A percentile compares a stretch with the other conserved stretches of the same genome.
phyloP scores from a whole-genome alignment of 352 stramenopile genomes.

The Phytophthora agathidicida region DNA sequence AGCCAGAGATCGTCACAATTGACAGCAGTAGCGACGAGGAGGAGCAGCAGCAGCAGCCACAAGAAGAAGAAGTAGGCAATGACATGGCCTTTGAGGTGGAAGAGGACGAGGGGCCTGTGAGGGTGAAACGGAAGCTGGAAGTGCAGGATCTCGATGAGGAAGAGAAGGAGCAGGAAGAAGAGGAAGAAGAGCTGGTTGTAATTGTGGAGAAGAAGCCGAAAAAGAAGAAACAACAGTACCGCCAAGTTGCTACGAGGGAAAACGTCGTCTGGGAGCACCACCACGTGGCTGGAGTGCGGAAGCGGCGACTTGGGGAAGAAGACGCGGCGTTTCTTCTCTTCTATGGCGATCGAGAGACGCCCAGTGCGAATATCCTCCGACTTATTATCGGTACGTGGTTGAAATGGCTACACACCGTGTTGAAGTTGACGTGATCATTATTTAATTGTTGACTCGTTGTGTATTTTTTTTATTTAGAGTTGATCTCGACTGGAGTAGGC shows the following conservation, averaged over 20 bases:
- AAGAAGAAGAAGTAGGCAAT: too few relatives aligned
- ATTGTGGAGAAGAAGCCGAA: conserved; percentile 6
- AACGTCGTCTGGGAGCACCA: conserved; percentile 18
- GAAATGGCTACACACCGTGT: background rate
- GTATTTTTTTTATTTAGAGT: conserved; percentile 34
- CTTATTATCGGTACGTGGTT: conserved; percentile 59
- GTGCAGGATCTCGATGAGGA: conserved; percentile 30
- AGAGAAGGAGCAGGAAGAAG: conserved; percentile 31
- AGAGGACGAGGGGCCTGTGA: conserved; percentile 32
- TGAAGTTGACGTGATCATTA: conserved; percentile 6
- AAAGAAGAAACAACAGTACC: conserved; percentile 22
- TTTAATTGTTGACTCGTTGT: conserved; percentile 8
- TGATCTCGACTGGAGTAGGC: conserved; percentile 54
- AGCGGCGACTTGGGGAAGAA: conserved; percentile 58
- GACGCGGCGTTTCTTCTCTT: conserved; percentile 76
- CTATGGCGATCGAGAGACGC: conserved; percentile 57
- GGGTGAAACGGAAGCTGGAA: conserved; percentile 31
- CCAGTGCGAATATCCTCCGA: conserved; percentile 51
- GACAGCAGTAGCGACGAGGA: conserved; percentile 40
- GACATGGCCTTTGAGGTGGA: conserved; percentile 21
- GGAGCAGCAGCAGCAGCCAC: conserved; percentile 16
- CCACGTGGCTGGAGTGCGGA: conserved; percentile 18
- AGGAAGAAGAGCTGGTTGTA: conserved; percentile 20
- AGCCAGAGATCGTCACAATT: conserved; percentile 38
- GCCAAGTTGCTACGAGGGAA: conserved; percentile 9